Evolutionary conservation across 106 monocot species (phyloP).

Genomic region (Agapanthus africanus): DNA sequence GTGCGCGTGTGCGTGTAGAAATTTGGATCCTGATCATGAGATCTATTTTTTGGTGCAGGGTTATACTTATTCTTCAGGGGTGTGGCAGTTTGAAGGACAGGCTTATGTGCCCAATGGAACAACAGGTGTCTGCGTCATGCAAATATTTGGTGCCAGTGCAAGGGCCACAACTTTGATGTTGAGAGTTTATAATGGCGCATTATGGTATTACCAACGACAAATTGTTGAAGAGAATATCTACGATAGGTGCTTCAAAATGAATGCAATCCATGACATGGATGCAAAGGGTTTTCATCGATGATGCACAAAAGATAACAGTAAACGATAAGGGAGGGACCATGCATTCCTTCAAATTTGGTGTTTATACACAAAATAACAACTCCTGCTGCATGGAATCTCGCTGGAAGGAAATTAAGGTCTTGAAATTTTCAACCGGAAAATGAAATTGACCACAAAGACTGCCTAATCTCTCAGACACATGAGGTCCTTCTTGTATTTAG

Average conservation of each 20-base stretch:
- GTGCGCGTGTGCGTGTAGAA: no score
- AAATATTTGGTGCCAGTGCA: background rate
- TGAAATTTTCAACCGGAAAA: background rate
- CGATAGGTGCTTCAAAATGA: constrained; percentile 12
- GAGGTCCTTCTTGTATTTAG: background rate
- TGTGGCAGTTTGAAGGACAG: constrained; percentile 14
- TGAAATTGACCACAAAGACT: no score
- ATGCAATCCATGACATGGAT: constrained; percentile 18
- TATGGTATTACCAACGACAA: constrained; percentile 11
- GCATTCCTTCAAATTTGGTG: constrained; percentile 25
- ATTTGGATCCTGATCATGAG: background rate
- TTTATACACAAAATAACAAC: constrained; percentile 14
- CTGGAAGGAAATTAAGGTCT: constrained; percentile 11
- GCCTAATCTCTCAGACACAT: background rate
- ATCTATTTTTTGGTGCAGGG: background rate
- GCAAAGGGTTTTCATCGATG: constrained; percentile 15
- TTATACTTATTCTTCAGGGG: constrained; percentile 2
- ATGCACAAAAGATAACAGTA: background rate
- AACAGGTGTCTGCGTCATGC: constrained; percentile 13
- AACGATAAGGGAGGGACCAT: constrained; percentile 4
- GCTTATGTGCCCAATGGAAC: constrained; percentile 7
- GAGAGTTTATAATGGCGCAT: constrained; percentile 19
- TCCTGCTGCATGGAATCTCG: constrained; percentile 19
- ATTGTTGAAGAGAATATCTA: constrained; percentile 10
- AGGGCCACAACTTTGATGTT: constrained; percentile 16